Base-by-base conservation (phyloP, 495 filamentous ascomycete species). In the Hyaloscypha finlandica region DNA sequence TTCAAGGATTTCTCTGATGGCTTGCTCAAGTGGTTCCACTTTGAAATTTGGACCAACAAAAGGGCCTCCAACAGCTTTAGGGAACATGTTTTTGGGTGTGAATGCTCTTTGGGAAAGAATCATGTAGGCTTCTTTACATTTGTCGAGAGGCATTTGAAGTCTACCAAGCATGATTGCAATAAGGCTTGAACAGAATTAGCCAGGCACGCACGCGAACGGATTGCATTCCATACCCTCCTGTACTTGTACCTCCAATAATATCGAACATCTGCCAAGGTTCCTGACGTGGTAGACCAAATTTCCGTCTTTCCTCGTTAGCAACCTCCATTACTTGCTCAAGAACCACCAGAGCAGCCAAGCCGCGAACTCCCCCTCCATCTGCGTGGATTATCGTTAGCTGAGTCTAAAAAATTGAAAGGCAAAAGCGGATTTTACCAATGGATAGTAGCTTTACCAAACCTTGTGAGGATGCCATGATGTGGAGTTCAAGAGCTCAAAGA, bases 91-190 rank as follows among this genome's bases (percentile, higher is more conserved):
- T 33, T 33, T 58, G 14, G 22, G 16, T 4, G 20, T 16, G 29
- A 58, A 58, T 19, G 30, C 30, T 58, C 31, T 29, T 22, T 54
- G 16, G n/a, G 61, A 52, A n/a, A 64, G 29, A 2, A 4, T 32
- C 45, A 33, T 30, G 42, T 53, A 64, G 12, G 48, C 61, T 29
- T 64, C 42, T 22, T 52, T 20, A 22, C 42, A 52, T 30, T 64
- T 39, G 6, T 33, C 12, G 20, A 64, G 32, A 12, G 61, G 61
- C 68, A 69, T 74, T 52, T 65, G 72, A 59, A 79, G 71, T 8
- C 77, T 67, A 0, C 76, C 72, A 6, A 76, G 70, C 74, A 77
- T 77, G 35, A 76, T 76, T 56, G 76, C 74, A 65, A 74, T 76
- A 48, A 77, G 61, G 29, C 76, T 74, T 4, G 42, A 20, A n/a